Base-by-base conservation (phyloP, 768 basidiomycete species). In the Dentipellis sp. region DNA sequence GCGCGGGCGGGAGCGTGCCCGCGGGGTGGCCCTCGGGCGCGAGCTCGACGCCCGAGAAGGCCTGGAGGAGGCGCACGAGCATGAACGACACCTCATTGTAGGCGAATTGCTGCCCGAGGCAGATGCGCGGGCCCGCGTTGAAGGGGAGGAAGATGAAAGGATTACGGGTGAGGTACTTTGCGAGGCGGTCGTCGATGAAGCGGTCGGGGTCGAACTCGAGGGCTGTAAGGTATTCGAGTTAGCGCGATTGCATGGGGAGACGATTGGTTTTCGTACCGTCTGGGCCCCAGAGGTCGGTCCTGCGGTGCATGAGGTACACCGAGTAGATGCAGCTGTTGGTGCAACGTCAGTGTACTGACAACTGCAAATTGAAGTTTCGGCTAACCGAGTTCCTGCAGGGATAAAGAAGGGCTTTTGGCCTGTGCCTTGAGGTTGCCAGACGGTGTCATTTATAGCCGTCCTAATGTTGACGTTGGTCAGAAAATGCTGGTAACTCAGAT, bases 131-230 rank as follows among this genome's bases (percentile, higher is more conserved):
- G 16, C 67, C 68, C 23, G 56, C 63, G 53, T 64, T 63, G 57
- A 65, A 68, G 7, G 63, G 65, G 4, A 86, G 73, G 71, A 88
- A 89, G 56, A 86, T 83, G 70, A 83, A 86, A 0, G 83, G 77
- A 59, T 85, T 84, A 38, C 78, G 75, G 29, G 78, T 70, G 29
- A 87, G 72, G 56, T 85, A 83, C 62, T 78, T 80, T 59, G 80
- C 75, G 36, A 85, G 66, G 10, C 85, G 73, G 10, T 80, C 73
- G 63, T 86, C 86, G 46, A 87, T 71, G 73, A 84, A 88, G 4
- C 85, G 78, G 58, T 86, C 83, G 0, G 86, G 85, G 63, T 88
- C 85, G 55, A 86, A 87, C 63, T 80, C 75, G 49, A 80, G 73
- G 4, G 84, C 84, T 84, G 58, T 42, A 35, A n/a, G 29, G 52